phyloP scores from a whole-genome alignment of 75 land plant genomes.

The Cunninghamia lanceolata region DNA sequence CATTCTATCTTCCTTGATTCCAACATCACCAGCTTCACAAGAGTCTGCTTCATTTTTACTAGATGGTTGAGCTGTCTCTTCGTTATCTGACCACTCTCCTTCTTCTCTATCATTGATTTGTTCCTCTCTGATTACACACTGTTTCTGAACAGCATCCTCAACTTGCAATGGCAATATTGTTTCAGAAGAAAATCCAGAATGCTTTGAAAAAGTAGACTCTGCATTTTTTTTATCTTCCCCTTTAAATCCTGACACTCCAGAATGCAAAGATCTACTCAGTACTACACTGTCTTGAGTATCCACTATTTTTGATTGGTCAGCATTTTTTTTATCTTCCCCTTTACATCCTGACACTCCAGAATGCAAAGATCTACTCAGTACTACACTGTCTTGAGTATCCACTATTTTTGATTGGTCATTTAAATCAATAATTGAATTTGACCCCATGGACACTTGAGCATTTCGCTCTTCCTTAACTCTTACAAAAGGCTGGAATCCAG shows the following conservation, averaged over 20 bases:
- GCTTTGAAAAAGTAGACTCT: background rate
- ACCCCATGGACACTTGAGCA: background rate
- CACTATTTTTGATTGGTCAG: background rate
- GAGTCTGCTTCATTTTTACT: background rate
- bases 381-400: background rate
- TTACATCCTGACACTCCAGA: background rate
- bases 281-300: background rate
- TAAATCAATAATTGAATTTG: background rate
- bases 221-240: background rate
- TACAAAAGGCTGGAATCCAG: conserved; percentile 72
- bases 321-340: background rate
- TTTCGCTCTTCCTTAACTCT: conserved; percentile 20
- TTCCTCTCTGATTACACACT: background rate
- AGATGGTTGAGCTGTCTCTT: conserved; percentile 12
- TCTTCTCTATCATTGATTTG: conserved; percentile 58
- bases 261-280: background rate
- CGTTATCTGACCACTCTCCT: conserved; percentile 77
- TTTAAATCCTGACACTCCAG: background rate
- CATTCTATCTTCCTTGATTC: background rate
- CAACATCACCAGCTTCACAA: background rate
- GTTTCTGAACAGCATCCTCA: background rate
- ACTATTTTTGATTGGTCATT: background rate
- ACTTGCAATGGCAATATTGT: background rate
- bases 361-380: background rate
- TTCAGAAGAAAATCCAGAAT: background rate